These are phyloP conservation scores for Penium margaritaceum DNA, from an alignment of 139 green algal genomes.

Conservation along the genomic window DNA sequence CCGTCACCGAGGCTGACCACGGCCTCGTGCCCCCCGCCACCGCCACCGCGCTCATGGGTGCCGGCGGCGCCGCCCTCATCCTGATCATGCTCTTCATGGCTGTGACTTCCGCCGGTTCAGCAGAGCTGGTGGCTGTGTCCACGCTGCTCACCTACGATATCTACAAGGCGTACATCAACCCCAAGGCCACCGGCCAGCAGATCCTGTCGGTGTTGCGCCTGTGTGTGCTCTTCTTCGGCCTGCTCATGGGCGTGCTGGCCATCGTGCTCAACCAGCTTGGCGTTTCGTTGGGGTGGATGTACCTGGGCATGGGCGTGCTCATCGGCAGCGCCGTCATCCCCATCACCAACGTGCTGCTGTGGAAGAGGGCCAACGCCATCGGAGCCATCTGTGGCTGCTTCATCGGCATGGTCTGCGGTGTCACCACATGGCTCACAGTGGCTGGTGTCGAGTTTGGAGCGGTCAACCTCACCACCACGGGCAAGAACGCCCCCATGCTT, in stretches of 20 bases:
- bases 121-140: constrained; percentile 81
- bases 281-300: constrained; percentile 55
- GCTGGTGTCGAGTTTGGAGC: constrained; percentile 17
- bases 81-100: constrained; percentile 74
- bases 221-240: constrained; percentile 64
- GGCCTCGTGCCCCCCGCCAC: constrained; percentile 78
- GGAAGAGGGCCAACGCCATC: constrained; percentile 60
- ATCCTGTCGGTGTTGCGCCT: constrained; percentile 66
- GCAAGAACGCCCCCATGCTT: constrained; percentile 28
- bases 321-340: constrained; percentile 81
- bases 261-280: constrained; percentile 72
- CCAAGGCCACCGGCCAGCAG: constrained; percentile 65
- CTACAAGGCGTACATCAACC: constrained; percentile 71
- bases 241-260: constrained; percentile 67
- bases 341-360: constrained; percentile 64
- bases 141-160: constrained; percentile 75
- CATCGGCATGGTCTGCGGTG: constrained; percentile 19
- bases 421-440: constrained; percentile 13
- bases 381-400: constrained; percentile 26
- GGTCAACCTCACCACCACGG: constrained; percentile 20
- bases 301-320: constrained; percentile 74
- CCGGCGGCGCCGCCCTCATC: constrained; percentile 70
- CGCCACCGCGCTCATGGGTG: constrained; percentile 72
- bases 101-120: constrained; percentile 74
- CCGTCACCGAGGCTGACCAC: constrained; percentile 56